Evolutionary conservation across 352 stramenopile genomes (phyloP).

Genomic region (Pythium chondricola): DNA sequence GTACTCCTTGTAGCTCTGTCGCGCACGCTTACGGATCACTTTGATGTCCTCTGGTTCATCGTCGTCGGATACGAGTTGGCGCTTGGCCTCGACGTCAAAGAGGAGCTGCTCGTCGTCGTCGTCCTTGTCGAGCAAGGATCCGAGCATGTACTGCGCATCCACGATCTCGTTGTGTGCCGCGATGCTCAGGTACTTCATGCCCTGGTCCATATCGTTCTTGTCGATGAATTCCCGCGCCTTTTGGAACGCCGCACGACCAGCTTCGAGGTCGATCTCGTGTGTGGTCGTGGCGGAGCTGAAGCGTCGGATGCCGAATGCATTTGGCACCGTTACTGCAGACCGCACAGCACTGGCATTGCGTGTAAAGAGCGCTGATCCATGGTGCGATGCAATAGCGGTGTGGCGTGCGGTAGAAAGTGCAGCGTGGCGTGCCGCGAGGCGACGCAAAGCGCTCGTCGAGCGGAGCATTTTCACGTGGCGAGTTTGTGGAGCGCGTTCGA

Average conservation of each 20-base stretch:
- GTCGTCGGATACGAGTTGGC: slow-evolving; percentile 30
- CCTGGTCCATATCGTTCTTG: slow-evolving; percentile 37
- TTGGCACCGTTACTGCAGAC: too few relatives aligned
- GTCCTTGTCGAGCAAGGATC: slow-evolving; percentile 45
- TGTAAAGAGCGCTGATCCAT: too few relatives aligned
- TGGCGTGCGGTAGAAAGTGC: neutral
- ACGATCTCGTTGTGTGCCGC: slow-evolving; percentile 55
- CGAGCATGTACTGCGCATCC: slow-evolving; percentile 74
- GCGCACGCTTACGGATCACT: slow-evolving; percentile 72
- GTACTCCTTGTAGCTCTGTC: slow-evolving; percentile 72
- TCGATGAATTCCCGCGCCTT: slow-evolving; percentile 59
- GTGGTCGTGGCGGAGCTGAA: slow-evolving; percentile 2
- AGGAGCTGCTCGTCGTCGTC: slow-evolving; percentile 28
- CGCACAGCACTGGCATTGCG: too few relatives aligned
- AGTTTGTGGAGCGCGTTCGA: neutral
- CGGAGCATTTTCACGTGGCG: neutral
- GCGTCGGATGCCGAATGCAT: neutral
- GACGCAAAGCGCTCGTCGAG: neutral
- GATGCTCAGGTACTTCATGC: slow-evolving; percentile 55
- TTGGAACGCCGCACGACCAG: slow-evolving; percentile 34
- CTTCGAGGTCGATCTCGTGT: slow-evolving; percentile 5
- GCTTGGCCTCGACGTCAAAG: slow-evolving; percentile 64
- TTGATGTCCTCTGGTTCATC: slow-evolving; percentile 62
- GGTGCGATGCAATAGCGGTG: neutral
- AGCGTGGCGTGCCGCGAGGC: neutral